Evolutionary conservation across 495 filamentous ascomycete genomes (phyloP), one percentile per base, ranked within the genome.

Genomic region (Rostrohypoxylon terebratum): DNA sequence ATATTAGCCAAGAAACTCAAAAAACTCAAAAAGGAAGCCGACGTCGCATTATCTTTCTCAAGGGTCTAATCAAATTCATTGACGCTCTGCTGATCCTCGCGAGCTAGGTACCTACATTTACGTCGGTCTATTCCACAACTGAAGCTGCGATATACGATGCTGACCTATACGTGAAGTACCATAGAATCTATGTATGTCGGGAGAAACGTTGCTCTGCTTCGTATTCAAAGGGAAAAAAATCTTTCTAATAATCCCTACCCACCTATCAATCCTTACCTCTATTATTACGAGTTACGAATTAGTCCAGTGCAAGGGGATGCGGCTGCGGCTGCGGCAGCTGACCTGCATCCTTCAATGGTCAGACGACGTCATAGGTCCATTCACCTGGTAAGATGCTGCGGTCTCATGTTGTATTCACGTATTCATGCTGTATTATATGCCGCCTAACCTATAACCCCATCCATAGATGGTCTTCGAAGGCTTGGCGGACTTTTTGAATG

Each of bases 311-410:
- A 55, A 60, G 45, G 47, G 31, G 54, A 54, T 68, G 69, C 69
- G 69, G 64, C 69, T 68, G 69, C 69, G 69, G 64, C 69, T 68
- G 69, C 69, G 68, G 28, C 42, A 59, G 69, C 69, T 72, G 69
- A 72, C 25, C 58, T 62, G 59, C 50, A 28, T 38, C 48, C 36
- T 34, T 31, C 53, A 53, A 45, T 45, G 36, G 25, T 63, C 45
- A 68, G 58, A 20, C 64, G 59, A 68, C 69, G 69, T 72, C 69
- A 72, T 72, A 60, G 64, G 69, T 40, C 64, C 59, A 36, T 45
- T 48, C 59, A 3, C 33, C 47, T 68, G 69, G 69, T 72, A 68
- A 64, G 38, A 25, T 42, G 59, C 55, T 28, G 64, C 42, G 14
- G 36, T 33, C 40, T 21, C 14, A 53, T 53, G 48, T 53, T 53